These are phyloP conservation scores for Cercospora brassicicola DNA, from an alignment of 2,329 filamentous ascomycete genomes.

Conservation along the genomic window DNA sequence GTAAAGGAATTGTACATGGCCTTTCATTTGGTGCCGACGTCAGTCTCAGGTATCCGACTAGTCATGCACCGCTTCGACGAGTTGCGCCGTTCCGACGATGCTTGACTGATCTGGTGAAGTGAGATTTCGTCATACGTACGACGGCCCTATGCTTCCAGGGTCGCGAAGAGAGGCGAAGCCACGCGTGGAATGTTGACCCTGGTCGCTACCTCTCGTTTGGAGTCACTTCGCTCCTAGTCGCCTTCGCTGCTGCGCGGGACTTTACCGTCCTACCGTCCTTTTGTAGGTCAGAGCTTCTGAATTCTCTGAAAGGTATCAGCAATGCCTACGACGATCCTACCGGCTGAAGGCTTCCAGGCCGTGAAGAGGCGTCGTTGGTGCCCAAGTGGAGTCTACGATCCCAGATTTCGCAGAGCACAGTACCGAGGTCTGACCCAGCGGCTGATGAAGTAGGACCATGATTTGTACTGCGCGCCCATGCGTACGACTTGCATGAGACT, in stretches of 20 bases:
- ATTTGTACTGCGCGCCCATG: background rate
- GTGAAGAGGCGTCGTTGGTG: background rate
- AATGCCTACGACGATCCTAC: background rate
- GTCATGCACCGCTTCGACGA: background rate
- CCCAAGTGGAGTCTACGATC: background rate
- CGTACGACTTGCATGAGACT: background rate
- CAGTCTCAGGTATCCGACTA: background rate
- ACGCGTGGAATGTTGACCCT: background rate
- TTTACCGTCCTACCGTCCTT: background rate
- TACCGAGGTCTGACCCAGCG: background rate
- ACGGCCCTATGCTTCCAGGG: background rate
- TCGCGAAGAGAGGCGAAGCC: background rate
- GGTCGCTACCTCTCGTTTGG: background rate
- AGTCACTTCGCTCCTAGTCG: background rate
- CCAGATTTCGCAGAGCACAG: slow-evolving; percentile 3
- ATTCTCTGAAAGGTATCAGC: background rate
- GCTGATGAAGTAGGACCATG: background rate
- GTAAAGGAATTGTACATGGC: background rate
- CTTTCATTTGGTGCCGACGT: background rate
- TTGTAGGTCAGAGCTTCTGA: background rate
- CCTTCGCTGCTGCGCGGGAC: background rate
- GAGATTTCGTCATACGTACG: background rate
- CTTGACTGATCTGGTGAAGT: background rate
- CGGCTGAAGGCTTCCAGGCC: background rate
- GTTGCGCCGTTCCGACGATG: background rate